These are phyloP conservation scores for Phytophthora macrochlamydospora DNA, from an alignment of 352 stramenopile species.

Conservation along the genomic window DNA sequence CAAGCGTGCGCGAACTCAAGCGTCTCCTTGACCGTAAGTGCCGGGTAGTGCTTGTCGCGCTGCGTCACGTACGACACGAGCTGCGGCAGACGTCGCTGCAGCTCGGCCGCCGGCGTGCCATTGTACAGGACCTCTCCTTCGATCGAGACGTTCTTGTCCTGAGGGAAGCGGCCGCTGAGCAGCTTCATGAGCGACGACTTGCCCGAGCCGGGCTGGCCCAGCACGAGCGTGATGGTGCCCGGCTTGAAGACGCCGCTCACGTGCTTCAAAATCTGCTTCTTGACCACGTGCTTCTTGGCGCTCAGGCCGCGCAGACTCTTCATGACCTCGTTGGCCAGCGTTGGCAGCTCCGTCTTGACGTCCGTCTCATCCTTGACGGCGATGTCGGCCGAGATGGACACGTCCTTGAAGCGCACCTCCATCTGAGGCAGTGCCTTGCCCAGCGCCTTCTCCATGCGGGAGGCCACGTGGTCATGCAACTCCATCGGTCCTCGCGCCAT, in stretches of 20 bases:
- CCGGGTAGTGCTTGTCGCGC: conserved; percentile 41
- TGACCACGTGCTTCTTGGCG: conserved; percentile 28
- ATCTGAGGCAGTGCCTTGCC: conserved; percentile 57
- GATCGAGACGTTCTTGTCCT: conserved; percentile 41
- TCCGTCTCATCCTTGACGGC: conserved; percentile 30
- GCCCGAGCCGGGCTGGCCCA: conserved; percentile 32
- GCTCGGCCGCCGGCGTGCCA: conserved; percentile 23
- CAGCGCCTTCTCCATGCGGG: conserved; percentile 40
- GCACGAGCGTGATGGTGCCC: conserved; percentile 37
- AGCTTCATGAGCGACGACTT: conserved; percentile 38
- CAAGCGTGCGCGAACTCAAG: conserved; percentile 60
- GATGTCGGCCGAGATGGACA: conserved; percentile 55
- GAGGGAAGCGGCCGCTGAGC: conserved; percentile 50
- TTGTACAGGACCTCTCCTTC: conserved; percentile 59
- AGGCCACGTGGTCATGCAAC: conserved; percentile 48
- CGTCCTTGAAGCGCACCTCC: conserved; percentile 59
- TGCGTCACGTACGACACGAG: conserved; percentile 59
- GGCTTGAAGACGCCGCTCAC: conserved; percentile 38
- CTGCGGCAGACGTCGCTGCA: conserved; percentile 48
- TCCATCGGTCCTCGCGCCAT: conserved; percentile 40
- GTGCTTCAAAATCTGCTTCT: conserved; percentile 37
- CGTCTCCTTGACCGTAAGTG: conserved; percentile 60
- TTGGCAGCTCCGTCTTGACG: conserved; percentile 37
- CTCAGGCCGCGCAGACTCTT: conserved; percentile 34
- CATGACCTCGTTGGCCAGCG: conserved; percentile 47